Conservation (phyloP, 2,329 filamentous ascomycete species). For the Cladosporium sp. region DNA sequence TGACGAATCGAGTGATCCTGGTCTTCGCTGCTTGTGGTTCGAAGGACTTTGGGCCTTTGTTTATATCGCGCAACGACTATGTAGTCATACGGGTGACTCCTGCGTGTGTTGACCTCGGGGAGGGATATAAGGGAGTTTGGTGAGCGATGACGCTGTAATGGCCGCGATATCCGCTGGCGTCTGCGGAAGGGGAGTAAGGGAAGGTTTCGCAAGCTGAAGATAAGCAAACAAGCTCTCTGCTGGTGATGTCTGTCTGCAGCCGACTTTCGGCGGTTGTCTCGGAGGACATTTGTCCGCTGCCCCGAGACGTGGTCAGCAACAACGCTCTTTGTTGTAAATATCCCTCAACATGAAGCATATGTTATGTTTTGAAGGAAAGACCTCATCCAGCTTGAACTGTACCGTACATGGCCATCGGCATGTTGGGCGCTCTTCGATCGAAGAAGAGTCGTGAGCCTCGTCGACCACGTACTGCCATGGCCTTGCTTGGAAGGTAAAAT, state of each 20-base stretch:
- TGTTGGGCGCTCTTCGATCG: not conserved
- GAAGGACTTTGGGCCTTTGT: not conserved
- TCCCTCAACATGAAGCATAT: not conserved
- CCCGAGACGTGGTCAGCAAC: not conserved
- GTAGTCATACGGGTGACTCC: slow-evolving; percentile 17
- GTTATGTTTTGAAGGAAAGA: not conserved
- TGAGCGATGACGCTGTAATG: slow-evolving; percentile 12
- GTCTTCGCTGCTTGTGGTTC: not conserved
- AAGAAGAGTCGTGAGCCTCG: not conserved
- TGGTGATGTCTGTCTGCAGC: slow-evolving; percentile 5
- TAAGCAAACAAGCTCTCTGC: not conserved
- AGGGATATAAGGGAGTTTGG: not conserved
- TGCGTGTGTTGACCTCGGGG: not conserved
- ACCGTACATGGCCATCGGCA: not conserved
- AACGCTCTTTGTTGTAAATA: not conserved
- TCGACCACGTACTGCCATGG: not conserved
- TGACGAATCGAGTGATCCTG: not conserved
- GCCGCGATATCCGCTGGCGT: slow-evolving; percentile 4
- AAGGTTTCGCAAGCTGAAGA: slow-evolving; percentile 11
- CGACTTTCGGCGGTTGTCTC: not conserved
- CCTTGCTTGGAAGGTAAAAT: not conserved
- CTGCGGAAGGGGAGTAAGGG: slow-evolving; percentile 13
- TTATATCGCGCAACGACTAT: not conserved
- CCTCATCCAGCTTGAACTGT: not conserved
- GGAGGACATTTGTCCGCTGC: not conserved